These are phyloP conservation scores for Populus alba DNA, from an alignment of 345 rosid genomes.

Conservation along the genomic window DNA sequence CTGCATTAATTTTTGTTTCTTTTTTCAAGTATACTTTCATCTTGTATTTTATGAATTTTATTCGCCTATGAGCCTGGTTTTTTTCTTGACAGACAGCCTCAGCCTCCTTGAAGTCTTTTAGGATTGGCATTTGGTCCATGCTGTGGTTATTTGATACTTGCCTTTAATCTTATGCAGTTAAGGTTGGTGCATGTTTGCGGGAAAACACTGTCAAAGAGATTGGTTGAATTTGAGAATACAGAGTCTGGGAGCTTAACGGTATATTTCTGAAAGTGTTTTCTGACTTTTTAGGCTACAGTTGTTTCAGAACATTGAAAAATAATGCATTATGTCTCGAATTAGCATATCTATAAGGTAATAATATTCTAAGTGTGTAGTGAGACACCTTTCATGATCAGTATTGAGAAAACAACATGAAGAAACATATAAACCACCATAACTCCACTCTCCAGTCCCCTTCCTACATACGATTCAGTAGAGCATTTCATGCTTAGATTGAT, in stretches of 20 bases:
- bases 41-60: not conserved
- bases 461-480: not conserved
- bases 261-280: conserved; percentile 27
- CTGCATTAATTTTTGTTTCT: not conserved
- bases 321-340: not conserved
- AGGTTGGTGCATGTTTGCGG: conserved; percentile 83
- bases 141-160: not conserved
- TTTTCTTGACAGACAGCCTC: not conserved
- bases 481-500: not conserved
- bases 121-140: not conserved
- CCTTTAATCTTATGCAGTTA: conserved; percentile 38
- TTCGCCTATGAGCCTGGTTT: not conserved
- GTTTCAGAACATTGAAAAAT: too few relatives aligned
- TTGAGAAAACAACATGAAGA: not conserved
- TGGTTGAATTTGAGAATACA: conserved; percentile 82
- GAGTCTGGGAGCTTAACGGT: conserved; percentile 85
- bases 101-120: not conserved
- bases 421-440: not conserved
- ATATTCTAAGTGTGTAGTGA: not conserved
- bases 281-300: not conserved
- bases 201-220: conserved; percentile 85
- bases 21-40: not conserved
- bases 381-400: not conserved
- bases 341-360: not conserved
- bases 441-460: not conserved